These are phyloP conservation scores for Solanum habrochaites DNA, from an alignment of 257 asterid genomes.

Conservation along the genomic window DNA sequence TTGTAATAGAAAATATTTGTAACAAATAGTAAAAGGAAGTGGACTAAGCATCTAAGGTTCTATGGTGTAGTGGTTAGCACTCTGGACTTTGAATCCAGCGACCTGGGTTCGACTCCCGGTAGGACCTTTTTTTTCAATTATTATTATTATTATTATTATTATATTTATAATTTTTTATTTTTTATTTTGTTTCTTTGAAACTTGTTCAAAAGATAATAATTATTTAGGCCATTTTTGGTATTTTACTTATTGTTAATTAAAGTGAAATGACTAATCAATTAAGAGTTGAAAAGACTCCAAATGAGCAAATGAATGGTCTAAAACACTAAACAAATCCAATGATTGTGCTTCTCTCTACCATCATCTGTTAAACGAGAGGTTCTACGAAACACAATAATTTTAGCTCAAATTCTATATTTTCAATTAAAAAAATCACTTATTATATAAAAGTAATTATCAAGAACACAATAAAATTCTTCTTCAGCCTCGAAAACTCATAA, in stretches of 20 bases:
- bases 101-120: constrained; percentile 99
- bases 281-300: background rate
- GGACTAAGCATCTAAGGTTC: background rate
- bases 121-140: constrained; percentile 45
- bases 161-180: too few species aligned
- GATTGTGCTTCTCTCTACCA: too few species aligned
- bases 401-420: background rate
- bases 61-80: constrained; percentile 98
- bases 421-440: accelerated
- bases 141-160: too few species aligned
- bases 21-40: too few species aligned
- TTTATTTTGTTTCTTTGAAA: background rate
- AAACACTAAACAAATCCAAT: background rate
- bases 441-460: background rate
- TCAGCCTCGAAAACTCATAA: too few species aligned
- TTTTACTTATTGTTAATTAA: background rate
- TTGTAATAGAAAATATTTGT: too few species aligned
- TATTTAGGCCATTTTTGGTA: background rate
- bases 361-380: accelerated
- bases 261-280: background rate
- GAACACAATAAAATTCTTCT: background rate
- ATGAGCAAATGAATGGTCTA: background rate
- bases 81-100: constrained; percentile 99
- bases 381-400: background rate
- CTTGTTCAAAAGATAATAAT: background rate